Base-by-base conservation (phyloP, 441 rosid species). In the Mallotus repandus region DNA sequence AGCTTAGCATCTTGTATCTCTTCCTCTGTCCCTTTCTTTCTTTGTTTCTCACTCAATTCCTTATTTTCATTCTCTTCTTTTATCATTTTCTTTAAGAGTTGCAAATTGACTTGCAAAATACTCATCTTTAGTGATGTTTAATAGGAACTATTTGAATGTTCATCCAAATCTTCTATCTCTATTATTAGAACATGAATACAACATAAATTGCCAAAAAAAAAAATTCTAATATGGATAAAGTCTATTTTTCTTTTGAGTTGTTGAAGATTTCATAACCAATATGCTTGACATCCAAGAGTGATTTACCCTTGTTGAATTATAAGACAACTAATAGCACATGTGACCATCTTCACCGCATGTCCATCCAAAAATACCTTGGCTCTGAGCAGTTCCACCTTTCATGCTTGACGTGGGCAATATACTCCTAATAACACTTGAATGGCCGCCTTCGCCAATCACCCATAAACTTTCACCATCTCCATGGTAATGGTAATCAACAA, bases 311-410 rank as follows among this genome's bases (percentile, higher is more conserved):
- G 78, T 48, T 53, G 91, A 80, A 46, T 82, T 83, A 66, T 93
- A 89, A 0, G 91, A 85, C 38, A 76, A 72, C 99, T 98, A 96
- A 83, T 97, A 93, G 76, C 97, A 93, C 66, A 96, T 56, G 1
- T 93, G 89, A 55, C 99, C 98, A 76, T 96, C 99, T 83, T 93
- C 99, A 35, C 97, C 97, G 0, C 97, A 97, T 0, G 88, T 86
- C 99, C 99, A 96, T 69, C 97, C 97, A 56, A 96, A 96, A 76
- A 89, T 74, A 52, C 92, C 92, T 8, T 29, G 83, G 69, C 77
- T 79, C 66, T 80, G 85, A 12, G 79, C 67, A 68, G 73, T 65
- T 13, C 77, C 83, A 38, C 83, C 76, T 25, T 68, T 73, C 76
- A 76, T 64, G 32, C 79, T 68, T 9, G 92, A 83, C 89, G 89